Percentiles rank a stretch among this genome's conserved stretches.
These are phyloP conservation scores for Mycosphaerella arachidis DNA, from an alignment of 2,329 filamentous ascomycete genomes.

Conservation along the genomic window DNA sequence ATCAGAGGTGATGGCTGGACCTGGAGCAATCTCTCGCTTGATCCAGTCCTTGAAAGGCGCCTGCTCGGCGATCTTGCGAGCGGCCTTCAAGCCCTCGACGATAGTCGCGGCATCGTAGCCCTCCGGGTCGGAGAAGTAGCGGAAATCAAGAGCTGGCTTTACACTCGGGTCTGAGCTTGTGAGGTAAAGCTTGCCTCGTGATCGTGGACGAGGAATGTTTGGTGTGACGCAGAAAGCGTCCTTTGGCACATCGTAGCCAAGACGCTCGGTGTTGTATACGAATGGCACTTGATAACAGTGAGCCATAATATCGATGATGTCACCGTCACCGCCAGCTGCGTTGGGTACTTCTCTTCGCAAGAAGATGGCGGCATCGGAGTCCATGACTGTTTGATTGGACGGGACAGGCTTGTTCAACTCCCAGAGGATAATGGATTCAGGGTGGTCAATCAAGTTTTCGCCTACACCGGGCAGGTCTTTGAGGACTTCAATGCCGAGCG, in stretches of 20 bases:
- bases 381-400: slow-evolving; percentile 79
- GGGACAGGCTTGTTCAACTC: slow-evolving; percentile 77
- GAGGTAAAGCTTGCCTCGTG: slow-evolving; percentile 71
- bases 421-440: slow-evolving; percentile 65
- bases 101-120: slow-evolving; percentile 81
- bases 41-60: slow-evolving; percentile 78
- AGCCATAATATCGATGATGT: slow-evolving; percentile 87
- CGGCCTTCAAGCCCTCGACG: slow-evolving; percentile 70
- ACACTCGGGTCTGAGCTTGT: slow-evolving; percentile 69
- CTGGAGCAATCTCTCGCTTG: slow-evolving; percentile 75
- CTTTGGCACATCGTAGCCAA: slow-evolving; percentile 67
- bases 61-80: slow-evolving; percentile 70
- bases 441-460: slow-evolving; percentile 62
- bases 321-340: slow-evolving; percentile 64
- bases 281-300: slow-evolving; percentile 96
- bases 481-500: slow-evolving; percentile 50
- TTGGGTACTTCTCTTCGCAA: slow-evolving; percentile 70
- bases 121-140: slow-evolving; percentile 82
- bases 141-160: slow-evolving; percentile 82
- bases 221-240: slow-evolving; percentile 92
- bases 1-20: slow-evolving; percentile 67
- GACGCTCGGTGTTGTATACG: slow-evolving; percentile 72
- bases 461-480: slow-evolving; percentile 59
- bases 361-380: slow-evolving; percentile 86
- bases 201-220: slow-evolving; percentile 80